Conservation (phyloP, 1,284 basidiomycete species). For the Exobasidium cylindrosporum region DNA sequence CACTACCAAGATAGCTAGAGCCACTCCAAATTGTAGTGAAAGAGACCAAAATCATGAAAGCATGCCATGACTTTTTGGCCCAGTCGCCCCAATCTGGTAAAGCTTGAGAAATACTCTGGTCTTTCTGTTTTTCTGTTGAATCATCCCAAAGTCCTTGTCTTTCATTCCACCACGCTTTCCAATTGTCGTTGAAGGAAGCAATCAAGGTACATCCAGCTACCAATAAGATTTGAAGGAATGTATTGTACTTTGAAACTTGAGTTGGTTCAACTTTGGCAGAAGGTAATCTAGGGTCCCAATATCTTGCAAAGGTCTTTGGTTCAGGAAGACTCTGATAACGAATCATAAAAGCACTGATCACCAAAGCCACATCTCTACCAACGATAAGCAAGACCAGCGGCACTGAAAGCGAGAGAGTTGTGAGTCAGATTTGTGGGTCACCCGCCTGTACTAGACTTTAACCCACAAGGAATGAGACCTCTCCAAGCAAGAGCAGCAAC, state of each 20-base stretch:
- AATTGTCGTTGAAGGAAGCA: conserved; percentile 66
- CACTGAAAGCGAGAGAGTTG: conserved; percentile 60
- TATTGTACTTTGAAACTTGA: conserved; percentile 66
- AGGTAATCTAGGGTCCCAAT: conserved; percentile 92
- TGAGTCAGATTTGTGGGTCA: neutral
- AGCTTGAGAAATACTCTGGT: neutral
- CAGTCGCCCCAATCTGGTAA: neutral
- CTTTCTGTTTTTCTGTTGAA: no score
- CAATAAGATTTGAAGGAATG: conserved; percentile 80
- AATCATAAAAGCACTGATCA: conserved; percentile 87
- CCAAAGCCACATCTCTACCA: conserved; percentile 81
- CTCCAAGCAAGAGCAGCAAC: conserved; percentile 80
- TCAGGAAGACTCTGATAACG: conserved; percentile 82
- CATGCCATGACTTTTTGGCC: conserved; percentile 15
- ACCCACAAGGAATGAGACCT: conserved; percentile 75
- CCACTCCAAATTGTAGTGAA: conserved; percentile 90
- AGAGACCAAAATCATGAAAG: conserved; percentile 73
- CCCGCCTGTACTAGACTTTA: neutral
- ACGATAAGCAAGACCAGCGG: conserved; percentile 81
- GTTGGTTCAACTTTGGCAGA: conserved; percentile 91
- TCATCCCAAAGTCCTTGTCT: conserved; percentile 5
- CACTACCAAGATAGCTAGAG: conserved; percentile 68
- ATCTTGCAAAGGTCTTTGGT: conserved; percentile 85
- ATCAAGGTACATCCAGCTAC: conserved; percentile 84
- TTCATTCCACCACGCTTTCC: conserved; percentile 3